phyloP scores from a whole-genome alignment of 2,329 filamentous ascomycete species.

The Ascochyta viciae-villosae region DNA sequence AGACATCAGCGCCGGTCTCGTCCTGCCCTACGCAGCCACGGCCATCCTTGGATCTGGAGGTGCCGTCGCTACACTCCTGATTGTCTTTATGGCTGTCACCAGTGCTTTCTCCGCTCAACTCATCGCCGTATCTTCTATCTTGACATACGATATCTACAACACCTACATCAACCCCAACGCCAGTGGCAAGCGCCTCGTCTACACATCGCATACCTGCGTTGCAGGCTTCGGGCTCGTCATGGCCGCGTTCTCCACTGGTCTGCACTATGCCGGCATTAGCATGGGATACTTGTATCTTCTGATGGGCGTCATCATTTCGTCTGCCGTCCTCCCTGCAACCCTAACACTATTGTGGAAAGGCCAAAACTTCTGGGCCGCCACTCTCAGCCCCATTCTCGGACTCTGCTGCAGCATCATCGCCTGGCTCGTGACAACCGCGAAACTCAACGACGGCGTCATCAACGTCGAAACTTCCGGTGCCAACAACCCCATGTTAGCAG shows the following conservation, averaged over 20 bases:
- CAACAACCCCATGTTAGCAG: slow-evolving; percentile 82
- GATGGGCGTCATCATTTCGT: slow-evolving; percentile 90
- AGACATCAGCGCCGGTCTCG: slow-evolving; percentile 38
- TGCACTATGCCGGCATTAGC: slow-evolving; percentile 53
- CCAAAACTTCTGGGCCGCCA: slow-evolving; percentile 78
- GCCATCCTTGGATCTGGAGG: slow-evolving; percentile 43
- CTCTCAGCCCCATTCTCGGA: slow-evolving; percentile 71
- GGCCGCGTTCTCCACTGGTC: slow-evolving; percentile 77
- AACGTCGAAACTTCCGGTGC: slow-evolving; percentile 62
- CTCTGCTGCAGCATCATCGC: slow-evolving; percentile 69
- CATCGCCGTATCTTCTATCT: slow-evolving; percentile 78
- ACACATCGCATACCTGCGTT: slow-evolving; percentile 76
- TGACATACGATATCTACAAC: slow-evolving; percentile 87
- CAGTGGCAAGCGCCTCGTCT: slow-evolving; percentile 76
- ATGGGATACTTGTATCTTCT: slow-evolving; percentile 90
- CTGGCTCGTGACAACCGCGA: slow-evolving; percentile 47
- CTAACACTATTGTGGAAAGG: slow-evolving; percentile 81
- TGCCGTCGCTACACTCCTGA: slow-evolving; percentile 43
- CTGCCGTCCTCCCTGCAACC: slow-evolving; percentile 81
- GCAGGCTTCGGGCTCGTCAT: slow-evolving; percentile 80
- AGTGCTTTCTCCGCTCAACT: slow-evolving; percentile 54
- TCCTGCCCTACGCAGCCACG: slow-evolving; percentile 41
- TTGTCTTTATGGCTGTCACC: slow-evolving; percentile 59
- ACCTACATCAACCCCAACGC: slow-evolving; percentile 83
- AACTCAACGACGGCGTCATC: slow-evolving; percentile 43